Evolutionary conservation across 1,284 basidiomycete genomes (phyloP), one percentile per base, ranked within the genome.

Genomic region (Meira nashicola): DNA sequence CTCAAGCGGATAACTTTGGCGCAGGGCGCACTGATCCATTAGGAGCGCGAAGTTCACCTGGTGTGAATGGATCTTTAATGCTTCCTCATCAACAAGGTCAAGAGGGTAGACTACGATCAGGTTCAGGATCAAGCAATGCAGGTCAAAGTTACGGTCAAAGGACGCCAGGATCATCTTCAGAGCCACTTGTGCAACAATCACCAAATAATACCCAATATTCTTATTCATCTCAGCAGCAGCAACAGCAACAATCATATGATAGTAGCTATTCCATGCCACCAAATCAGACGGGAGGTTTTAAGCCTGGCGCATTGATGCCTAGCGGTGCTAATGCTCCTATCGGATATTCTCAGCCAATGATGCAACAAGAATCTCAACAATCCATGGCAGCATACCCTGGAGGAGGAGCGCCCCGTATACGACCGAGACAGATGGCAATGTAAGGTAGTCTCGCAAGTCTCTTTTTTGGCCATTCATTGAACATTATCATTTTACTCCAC

Each of bases 1-100:
- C 43, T 9, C 17, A 23, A 43, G 43, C 55, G 17, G 55, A 56
- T 23, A 56, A 56, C 37, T 56, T 56, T 56, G 55, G 55, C n/a
- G 55, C 55, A 17, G 55, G 55, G 1, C 49, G 43, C 9, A 23
- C 11, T 23, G 55, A 56, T 50, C 55, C 55, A 19, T 23, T 56
- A 9, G 41, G 55, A 38, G 55, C 46, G 3, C 17, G 28, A 39
- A 25, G 48, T 17, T 17, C 46, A 25, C 46, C 17, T 21, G 46
- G 46, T 19, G 12, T 12, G 25, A 48, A 23, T 25, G 17, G 17
- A 14, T 8, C 6, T 48, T 25, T 48, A 12, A n/a, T 21, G 23
- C 17, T 48, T 5, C 46, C 46, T 21, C 3, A 14, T 12, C 12
- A 21, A 21, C 46, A 48, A 25, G 17, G 44, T 9, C 44, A 46